Evolutionary conservation across 2,329 filamentous ascomycete genomes (phyloP).

Genomic region (Neonectria faginata): DNA sequence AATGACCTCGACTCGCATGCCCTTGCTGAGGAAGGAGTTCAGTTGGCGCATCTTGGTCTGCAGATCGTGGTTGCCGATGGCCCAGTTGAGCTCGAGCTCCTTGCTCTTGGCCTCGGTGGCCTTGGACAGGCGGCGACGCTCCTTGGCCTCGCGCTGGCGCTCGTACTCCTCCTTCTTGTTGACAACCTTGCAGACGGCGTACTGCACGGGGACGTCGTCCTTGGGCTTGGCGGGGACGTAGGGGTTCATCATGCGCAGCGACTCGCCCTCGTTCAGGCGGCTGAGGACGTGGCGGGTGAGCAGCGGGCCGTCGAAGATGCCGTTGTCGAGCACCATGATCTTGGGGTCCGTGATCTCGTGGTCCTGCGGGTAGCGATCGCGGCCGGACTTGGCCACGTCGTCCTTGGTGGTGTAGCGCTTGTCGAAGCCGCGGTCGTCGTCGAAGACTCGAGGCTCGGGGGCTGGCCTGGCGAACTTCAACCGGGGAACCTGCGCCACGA

Average conservation of each 20-base stretch:
- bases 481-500: slow-evolving; percentile 28
- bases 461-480: slow-evolving; percentile 16
- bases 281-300: slow-evolving; percentile 55
- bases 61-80: slow-evolving; percentile 81
- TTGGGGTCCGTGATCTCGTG: slow-evolving; percentile 57
- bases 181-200: slow-evolving; percentile 78
- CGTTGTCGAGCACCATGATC: slow-evolving; percentile 57
- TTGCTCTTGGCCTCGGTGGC: slow-evolving; percentile 66
- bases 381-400: slow-evolving; percentile 50
- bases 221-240: slow-evolving; percentile 50
- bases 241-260: slow-evolving; percentile 57
- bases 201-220: slow-evolving; percentile 39
- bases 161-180: slow-evolving; percentile 65
- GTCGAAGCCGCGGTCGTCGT: slow-evolving; percentile 45
- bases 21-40: slow-evolving; percentile 76
- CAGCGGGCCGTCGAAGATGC: slow-evolving; percentile 54
- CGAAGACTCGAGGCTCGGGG: slow-evolving; percentile 7
- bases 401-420: slow-evolving; percentile 52
- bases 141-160: slow-evolving; percentile 56
- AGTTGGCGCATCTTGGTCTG: slow-evolving; percentile 76
- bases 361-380: slow-evolving; percentile 57
- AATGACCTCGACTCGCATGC: slow-evolving; percentile 79
- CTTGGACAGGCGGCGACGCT: slow-evolving; percentile 58
- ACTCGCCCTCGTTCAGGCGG: slow-evolving; percentile 50
- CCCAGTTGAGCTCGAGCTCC: slow-evolving; percentile 91